phyloP scores from a whole-genome alignment of 768 basidiomycete species.

The Leucogyrophana mollusca region DNA sequence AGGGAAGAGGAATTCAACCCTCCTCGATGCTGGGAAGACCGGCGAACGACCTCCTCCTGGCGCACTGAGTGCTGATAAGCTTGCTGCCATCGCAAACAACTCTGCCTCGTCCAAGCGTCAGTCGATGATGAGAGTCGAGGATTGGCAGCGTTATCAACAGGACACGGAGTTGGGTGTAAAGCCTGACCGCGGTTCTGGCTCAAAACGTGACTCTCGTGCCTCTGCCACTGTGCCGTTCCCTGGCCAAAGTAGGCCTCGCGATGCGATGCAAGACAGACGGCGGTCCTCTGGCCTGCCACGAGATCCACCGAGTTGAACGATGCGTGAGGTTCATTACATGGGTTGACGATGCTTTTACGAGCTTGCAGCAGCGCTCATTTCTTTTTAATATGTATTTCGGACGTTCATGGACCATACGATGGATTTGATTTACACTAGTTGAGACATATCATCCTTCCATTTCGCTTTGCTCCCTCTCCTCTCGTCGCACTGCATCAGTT shows the following conservation, averaged over 20 bases:
- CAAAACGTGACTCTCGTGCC: conserved; percentile 23
- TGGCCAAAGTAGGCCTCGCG: conserved; percentile 22
- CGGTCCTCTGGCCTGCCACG: conserved; percentile 33
- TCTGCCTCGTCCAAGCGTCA: conserved; percentile 56
- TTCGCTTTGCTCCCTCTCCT: neutral
- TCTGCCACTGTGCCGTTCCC: conserved; percentile 32
- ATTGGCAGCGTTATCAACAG: conserved; percentile 78
- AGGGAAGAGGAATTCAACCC: conserved; percentile 33
- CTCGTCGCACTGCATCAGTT: neutral
- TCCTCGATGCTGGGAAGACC: conserved; percentile 30
- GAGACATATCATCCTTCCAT: neutral
- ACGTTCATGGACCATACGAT: conserved; percentile 17
- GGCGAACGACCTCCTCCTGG: conserved; percentile 46
- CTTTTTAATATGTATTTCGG: conserved; percentile 7
- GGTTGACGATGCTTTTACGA: conserved; percentile 2
- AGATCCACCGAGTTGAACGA: conserved; percentile 37
- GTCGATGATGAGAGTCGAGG: conserved; percentile 80
- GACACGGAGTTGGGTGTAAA: conserved; percentile 36
- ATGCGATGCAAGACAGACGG: conserved; percentile 23
- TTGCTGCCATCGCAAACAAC: conserved; percentile 38
- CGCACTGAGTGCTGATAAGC: conserved; percentile 55
- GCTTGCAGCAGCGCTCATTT: conserved; percentile 3
- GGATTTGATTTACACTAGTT: conserved; percentile 8
- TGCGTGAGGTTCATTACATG: neutral
- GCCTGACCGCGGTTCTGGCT: conserved; percentile 15